Percentiles rank a stretch among this genome's conserved stretches.
These are phyloP conservation scores for Rutstroemia sp. DNA, from an alignment of 2,329 filamentous ascomycete genomes.

Conservation along the genomic window DNA sequence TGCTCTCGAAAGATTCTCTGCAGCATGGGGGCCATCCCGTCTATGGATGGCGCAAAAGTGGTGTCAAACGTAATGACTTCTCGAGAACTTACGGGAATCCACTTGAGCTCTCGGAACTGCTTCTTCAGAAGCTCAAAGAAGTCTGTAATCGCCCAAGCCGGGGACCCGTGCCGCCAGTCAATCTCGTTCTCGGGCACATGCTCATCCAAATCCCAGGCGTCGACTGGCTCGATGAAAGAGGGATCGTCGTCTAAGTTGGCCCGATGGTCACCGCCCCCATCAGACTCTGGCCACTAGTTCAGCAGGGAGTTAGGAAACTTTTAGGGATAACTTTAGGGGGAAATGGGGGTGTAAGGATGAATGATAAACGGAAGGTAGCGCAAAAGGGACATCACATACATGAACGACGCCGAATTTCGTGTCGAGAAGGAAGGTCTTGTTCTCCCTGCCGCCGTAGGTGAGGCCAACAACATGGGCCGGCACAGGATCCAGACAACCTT, in stretches of 20 bases:
- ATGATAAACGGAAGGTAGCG: neutral
- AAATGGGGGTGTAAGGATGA: neutral
- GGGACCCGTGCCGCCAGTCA: constrained; percentile 9
- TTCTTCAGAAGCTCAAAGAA: constrained; percentile 19
- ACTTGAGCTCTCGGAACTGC: constrained; percentile 13
- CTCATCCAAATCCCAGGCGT: constrained; percentile 9
- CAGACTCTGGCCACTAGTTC: constrained; percentile 24
- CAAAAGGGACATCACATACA: neutral
- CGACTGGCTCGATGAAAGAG: constrained; percentile 3
- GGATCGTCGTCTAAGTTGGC: neutral
- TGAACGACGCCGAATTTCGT: constrained; percentile 20
- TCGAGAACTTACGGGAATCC: constrained; percentile 9
- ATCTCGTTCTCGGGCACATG: constrained; percentile 6
- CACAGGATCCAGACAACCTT: neutral
- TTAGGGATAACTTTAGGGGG: neutral
- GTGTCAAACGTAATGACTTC: constrained; percentile 1
- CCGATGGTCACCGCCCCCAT: neutral
- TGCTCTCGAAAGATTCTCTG: constrained; percentile 3
- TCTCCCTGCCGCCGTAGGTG: constrained; percentile 1
- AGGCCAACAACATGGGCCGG: constrained; percentile 1
- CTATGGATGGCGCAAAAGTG: neutral
- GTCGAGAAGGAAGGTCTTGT: constrained; percentile 22
- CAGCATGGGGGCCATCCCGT: neutral
- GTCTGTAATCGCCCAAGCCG: constrained; percentile 11
- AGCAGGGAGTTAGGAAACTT: neutral